Conservation (phyloP, 371 early-diverging fungal species). For the Rhizopus stolonifer region DNA sequence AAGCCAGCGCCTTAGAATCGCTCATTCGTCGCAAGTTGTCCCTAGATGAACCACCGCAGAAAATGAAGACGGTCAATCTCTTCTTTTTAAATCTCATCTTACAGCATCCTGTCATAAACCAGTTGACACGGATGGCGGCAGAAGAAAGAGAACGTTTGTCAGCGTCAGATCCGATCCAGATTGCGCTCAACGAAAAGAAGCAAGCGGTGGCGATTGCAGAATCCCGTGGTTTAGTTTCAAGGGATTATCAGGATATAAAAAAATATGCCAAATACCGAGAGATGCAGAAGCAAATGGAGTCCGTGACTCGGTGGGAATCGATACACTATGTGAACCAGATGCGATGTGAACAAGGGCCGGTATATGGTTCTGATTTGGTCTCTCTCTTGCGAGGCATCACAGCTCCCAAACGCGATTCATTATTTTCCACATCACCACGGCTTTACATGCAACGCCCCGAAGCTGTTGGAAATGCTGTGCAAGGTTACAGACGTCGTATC, state of each 20-base stretch:
- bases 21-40: conserved; percentile 34
- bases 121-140: conserved; percentile 34
- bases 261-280: conserved; percentile 40
- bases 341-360: conserved; percentile 37
- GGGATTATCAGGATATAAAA: conserved; percentile 37
- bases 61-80: conserved; percentile 19
- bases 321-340: conserved; percentile 38
- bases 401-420: background rate
- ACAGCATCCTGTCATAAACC: conserved; percentile 8
- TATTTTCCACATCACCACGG: conserved; percentile 22
- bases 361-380: conserved; percentile 47
- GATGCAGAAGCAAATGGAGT: conserved; percentile 18
- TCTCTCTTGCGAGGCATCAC: conserved; percentile 15
- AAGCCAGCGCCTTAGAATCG: conserved; percentile 44
- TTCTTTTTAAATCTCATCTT: conserved; percentile 54
- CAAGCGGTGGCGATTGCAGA: conserved; percentile 25
- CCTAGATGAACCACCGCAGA: background rate
- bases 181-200: conserved; percentile 30
- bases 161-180: conserved; percentile 39
- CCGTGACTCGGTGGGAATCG: conserved; percentile 33
- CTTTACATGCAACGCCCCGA: conserved; percentile 29
- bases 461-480: conserved; percentile 28
- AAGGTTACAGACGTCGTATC: conserved; percentile 51
- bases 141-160: conserved; percentile 39
- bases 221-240: conserved; percentile 27